A percentile compares a stretch with the other conserved stretches of the same genome.
phyloP scores from a whole-genome alignment of 2,329 filamentous ascomycete species.

The Fusarium subtropicale region DNA sequence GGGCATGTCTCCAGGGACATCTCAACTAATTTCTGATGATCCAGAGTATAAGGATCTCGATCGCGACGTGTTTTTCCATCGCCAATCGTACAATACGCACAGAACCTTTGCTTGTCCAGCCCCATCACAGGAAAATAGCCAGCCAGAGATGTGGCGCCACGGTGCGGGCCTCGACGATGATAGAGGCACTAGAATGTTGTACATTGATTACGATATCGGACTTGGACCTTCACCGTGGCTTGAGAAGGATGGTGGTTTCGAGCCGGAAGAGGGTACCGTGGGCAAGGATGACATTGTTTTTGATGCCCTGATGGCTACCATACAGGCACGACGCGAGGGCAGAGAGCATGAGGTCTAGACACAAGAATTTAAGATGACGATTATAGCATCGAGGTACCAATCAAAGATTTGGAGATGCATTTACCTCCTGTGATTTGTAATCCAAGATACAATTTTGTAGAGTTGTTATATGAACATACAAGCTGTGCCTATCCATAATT shows the following conservation, averaged over 20 bases:
- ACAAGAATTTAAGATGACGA: neutral
- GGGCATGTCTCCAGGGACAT: neutral
- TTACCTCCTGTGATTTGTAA: neutral
- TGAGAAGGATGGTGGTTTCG: neutral
- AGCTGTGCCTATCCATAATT: too few species aligned
- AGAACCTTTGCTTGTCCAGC: slow-evolving; percentile 1
- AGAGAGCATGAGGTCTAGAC: neutral
- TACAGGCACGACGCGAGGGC: neutral
- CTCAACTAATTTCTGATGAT: rapidly evolving
- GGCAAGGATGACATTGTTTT: slow-evolving; percentile 18
- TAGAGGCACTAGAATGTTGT: slow-evolving; percentile 1
- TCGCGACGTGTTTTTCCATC: neutral
- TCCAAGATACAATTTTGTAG: neutral
- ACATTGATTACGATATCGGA: slow-evolving; percentile 12
- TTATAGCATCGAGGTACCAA: neutral
- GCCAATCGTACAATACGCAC: neutral
- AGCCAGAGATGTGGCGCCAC: neutral
- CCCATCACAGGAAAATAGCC: rapidly evolving
- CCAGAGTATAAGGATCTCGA: neutral
- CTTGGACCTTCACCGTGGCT: neutral
- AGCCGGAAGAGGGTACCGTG: slow-evolving; percentile 12
- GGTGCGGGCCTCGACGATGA: neutral
- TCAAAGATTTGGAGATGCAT: neutral
- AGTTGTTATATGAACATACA: too few species aligned
- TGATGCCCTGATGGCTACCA: neutral